Conservation (phyloP, 192 early-diverging fungal species). For the Podila clonocystis region DNA sequence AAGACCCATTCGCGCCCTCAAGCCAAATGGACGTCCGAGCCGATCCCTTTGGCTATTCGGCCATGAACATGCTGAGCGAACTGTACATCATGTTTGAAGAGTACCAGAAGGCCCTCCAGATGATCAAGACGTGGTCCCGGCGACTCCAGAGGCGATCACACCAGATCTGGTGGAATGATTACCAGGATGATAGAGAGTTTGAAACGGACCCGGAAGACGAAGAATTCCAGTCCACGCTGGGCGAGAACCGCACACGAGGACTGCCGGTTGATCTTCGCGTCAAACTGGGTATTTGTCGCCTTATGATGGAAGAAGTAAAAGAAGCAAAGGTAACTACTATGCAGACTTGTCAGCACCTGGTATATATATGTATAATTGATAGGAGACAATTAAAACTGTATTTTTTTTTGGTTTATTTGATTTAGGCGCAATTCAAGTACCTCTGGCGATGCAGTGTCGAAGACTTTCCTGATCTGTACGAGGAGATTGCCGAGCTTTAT, state of each 20-base stretch:
- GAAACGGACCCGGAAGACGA: conserved; percentile 53
- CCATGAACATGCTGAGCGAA: conserved; percentile 89
- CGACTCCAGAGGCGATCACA: conserved; percentile 75
- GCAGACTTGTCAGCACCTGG: no score
- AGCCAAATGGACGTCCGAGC: conserved; percentile 50
- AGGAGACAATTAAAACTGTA: no score
- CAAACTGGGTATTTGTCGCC: conserved; percentile 84
- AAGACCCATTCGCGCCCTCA: conserved; percentile 46
- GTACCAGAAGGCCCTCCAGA: conserved; percentile 74
- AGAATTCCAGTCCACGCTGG: conserved; percentile 28
- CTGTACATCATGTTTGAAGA: conserved; percentile 84
- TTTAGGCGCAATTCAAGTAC: conserved; percentile 72
- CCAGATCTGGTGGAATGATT: conserved; percentile 71
- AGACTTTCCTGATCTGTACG: conserved; percentile 73
- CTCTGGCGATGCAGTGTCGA: conserved; percentile 62
- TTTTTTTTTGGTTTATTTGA: no score
- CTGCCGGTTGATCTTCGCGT: conserved; percentile 89
- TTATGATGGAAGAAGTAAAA: conserved; percentile 75
- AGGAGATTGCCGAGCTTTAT: conserved; percentile 81
- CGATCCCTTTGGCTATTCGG: conserved; percentile 77
- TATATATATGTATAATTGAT: no score
- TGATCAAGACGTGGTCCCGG: conserved; percentile 76
- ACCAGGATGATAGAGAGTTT: conserved; percentile 71
- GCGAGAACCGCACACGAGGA: conserved; percentile 37
- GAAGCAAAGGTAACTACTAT: conserved; percentile 70